Evolutionary conservation across 106 monocot genomes (phyloP), one percentile per base, ranked within the genome.

Genomic region (Ottelia alismoides): DNA sequence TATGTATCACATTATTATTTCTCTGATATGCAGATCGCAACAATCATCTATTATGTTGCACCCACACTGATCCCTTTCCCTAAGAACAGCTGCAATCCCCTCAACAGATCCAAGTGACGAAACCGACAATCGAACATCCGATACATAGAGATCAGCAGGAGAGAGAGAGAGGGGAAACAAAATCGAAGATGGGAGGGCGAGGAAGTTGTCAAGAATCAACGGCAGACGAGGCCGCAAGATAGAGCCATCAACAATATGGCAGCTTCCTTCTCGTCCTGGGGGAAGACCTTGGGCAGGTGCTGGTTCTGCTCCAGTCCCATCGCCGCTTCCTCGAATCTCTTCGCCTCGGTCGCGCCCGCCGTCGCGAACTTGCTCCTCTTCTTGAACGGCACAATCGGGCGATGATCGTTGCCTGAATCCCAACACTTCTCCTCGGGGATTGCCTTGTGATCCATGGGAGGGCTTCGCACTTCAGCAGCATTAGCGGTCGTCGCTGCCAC

Each of bases 191-290:
- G n/a, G n/a, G n/a, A n/a, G n/a, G n/a, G n/a, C n/a, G n/a, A 49
- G 19, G 19, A 49, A 20, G 18, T 3, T 12, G 48, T 49, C 19
- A 10, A 49, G 19, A 49, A 49, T 43, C 16, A 43, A 43, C 58
- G 28, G 22, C 31, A 31, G 35, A 67, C 53, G 4, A 67, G 67
- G 17, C 67, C 58, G 43, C 49, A 67, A n/a, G 57, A 67, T 25
- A 67, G 35, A 25, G 57, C 57, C 67, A 67, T 67, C 22, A 67
- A 35, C 48, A 67, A 25, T 4, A 67, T 58, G 25, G 67, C 67
- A 9, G 67, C 67, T 24, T 67, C 67, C 67, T 58, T 58, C 58
- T 67, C 67, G 50, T 67, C 67, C 50, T 57, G 67, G 1, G 67
- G 67, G 30, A 58, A 58, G 31, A 57, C 57, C 30, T 51, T 26